Evolutionary conservation across 345 rosid species (phyloP).

Genomic region (Kernera saxatilis): DNA sequence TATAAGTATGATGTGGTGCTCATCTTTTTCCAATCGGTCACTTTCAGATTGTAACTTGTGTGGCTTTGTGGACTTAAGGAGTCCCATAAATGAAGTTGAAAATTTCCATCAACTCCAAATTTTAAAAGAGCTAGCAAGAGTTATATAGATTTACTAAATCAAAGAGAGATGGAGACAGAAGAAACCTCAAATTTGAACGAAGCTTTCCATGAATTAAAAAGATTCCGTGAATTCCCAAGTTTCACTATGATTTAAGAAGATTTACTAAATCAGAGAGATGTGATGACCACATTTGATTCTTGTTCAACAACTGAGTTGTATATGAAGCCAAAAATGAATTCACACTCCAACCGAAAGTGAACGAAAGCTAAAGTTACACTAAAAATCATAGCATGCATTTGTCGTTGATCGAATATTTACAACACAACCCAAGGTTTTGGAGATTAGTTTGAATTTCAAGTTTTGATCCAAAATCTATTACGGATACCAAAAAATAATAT

Average conservation of each 20-base stretch:
- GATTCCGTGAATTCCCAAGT: background rate
- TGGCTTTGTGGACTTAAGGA: constrained; percentile 8
- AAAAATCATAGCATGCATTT: background rate
- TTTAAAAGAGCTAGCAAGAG: background rate
- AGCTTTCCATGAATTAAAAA: background rate
- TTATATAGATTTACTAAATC: background rate
- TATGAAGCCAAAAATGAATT: background rate
- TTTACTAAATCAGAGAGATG: background rate
- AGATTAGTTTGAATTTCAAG: too few species aligned
- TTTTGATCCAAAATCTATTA: too few species aligned
- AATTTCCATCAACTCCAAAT: background rate
- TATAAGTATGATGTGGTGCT: background rate
- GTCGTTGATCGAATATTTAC: background rate
- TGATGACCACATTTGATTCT: constrained; percentile 6
- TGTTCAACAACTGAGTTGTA: constrained; percentile 18
- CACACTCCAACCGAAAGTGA: constrained; percentile 1
- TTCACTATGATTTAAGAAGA: background rate
- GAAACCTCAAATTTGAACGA: constrained; percentile 1
- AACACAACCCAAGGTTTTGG: too few species aligned
- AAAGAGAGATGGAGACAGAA: background rate
- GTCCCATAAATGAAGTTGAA: background rate
- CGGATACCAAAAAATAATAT: too few species aligned
- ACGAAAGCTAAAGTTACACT: background rate
- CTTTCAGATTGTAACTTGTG: constrained; percentile 18
- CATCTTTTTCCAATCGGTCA: constrained; percentile 4